Evolutionary conservation across 2,329 filamentous ascomycete genomes (phyloP).

Genomic region (Verticillium zaregamsianum): DNA sequence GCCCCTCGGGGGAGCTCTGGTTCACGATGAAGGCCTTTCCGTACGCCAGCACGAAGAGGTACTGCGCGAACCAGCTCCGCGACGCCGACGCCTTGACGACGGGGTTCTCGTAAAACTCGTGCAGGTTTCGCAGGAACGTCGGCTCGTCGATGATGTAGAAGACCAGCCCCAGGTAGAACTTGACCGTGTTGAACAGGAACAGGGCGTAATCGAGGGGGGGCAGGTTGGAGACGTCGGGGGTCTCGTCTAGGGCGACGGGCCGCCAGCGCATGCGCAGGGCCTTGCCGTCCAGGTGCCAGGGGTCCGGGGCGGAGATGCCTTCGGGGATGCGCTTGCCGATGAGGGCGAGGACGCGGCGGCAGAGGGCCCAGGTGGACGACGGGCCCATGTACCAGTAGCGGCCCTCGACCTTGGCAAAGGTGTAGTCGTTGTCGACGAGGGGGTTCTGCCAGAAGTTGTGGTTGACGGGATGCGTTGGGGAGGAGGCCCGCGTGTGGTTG

Average conservation of each 20-base stretch:
- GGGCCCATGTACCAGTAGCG: conserved; percentile 30
- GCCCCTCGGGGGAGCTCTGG: conserved; percentile 19
- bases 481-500: conserved; percentile 5
- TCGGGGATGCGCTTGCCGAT: conserved; percentile 26
- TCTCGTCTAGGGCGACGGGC: conserved; percentile 17
- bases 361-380: conserved; percentile 30
- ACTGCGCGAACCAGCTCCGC: conserved; percentile 25
- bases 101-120: conserved; percentile 18
- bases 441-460: conserved; percentile 18
- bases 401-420: conserved; percentile 24
- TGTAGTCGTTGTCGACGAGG: conserved; percentile 25
- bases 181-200: conserved; percentile 18
- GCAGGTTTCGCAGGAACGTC: conserved; percentile 13
- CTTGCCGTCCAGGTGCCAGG: conserved; percentile 27
- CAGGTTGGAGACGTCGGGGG: conserved; percentile 20
- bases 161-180: conserved; percentile 18
- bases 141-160: conserved; percentile 18
- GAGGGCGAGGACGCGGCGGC: conserved; percentile 25
- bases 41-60: conserved; percentile 25
- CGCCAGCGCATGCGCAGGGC: conserved; percentile 22
- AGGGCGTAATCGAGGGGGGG: conserved; percentile 18
- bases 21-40: conserved; percentile 24
- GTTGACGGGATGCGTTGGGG: background rate
- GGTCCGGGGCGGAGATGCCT: conserved; percentile 23
- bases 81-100: conserved; percentile 11